Conservation (phyloP, 2,329 filamentous ascomycete species). For the Alternaria sp. region DNA sequence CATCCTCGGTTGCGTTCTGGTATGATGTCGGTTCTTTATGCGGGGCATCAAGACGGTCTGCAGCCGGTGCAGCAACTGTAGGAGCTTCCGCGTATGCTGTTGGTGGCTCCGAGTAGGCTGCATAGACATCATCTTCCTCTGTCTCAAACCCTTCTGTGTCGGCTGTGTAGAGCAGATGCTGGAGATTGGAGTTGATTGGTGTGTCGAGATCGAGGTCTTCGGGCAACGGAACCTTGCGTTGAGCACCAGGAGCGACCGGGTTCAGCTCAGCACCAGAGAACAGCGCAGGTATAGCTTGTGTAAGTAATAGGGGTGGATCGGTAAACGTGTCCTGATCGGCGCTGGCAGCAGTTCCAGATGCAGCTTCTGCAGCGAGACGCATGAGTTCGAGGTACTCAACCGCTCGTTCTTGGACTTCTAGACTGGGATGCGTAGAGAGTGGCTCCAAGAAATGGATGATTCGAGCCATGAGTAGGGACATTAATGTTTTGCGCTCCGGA, state of each 20-base stretch:
- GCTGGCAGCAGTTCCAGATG: constrained; percentile 68
- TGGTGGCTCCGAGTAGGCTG: constrained; percentile 56
- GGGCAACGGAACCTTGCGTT: constrained; percentile 84
- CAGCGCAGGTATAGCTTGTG: constrained; percentile 86
- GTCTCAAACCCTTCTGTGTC: constrained; percentile 55
- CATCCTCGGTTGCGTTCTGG: constrained; percentile 55
- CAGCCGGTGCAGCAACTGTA: constrained; percentile 46
- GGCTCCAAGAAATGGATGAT: constrained; percentile 84
- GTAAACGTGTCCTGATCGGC: constrained; percentile 70
- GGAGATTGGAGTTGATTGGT: constrained; percentile 80
- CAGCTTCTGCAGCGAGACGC: constrained; percentile 84
- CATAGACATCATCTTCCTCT: constrained; percentile 56
- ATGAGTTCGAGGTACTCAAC: constrained; percentile 93
- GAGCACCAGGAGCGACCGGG: constrained; percentile 83
- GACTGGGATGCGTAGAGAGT: constrained; percentile 79
- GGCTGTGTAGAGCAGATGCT: constrained; percentile 67
- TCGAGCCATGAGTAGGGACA: constrained; percentile 79
- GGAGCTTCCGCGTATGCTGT: constrained; percentile 30
- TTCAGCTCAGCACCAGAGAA: constrained; percentile 90
- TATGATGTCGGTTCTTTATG: constrained; percentile 52
- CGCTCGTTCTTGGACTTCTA: constrained; percentile 94
- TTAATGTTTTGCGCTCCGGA: constrained; percentile 73
- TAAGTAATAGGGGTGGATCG: constrained; percentile 83
- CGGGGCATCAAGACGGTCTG: constrained; percentile 54
- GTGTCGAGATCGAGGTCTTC: constrained; percentile 79